Conservation (phyloP, 352 stramenopile species). For the Thraustotheca clavata region DNA sequence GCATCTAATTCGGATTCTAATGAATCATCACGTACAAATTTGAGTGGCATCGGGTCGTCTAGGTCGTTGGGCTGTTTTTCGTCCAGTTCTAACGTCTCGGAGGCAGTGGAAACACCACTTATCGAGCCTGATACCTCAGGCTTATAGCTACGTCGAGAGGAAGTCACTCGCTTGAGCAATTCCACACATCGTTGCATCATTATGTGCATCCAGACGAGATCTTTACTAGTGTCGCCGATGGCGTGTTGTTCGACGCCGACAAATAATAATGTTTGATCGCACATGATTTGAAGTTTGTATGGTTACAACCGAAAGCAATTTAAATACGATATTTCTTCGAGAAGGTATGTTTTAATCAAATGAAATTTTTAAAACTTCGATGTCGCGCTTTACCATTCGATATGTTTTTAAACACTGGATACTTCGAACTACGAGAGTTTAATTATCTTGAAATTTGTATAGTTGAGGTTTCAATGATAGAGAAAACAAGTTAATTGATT, state of each 20-base stretch:
- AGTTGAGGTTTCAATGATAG: too few relatives aligned
- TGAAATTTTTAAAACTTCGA: too few relatives aligned
- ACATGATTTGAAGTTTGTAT: too few relatives aligned
- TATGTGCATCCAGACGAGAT: background rate
- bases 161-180: background rate
- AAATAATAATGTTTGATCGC: too few relatives aligned
- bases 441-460: too few relatives aligned
- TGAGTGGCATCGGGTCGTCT: background rate
- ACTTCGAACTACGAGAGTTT: too few relatives aligned
- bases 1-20: background rate
- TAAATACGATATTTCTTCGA: too few relatives aligned
- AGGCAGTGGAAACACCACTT: background rate
- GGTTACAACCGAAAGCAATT: too few relatives aligned
- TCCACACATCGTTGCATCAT: conserved; percentile 4
- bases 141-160: background rate
- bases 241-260: background rate
- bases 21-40: background rate
- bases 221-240: background rate
- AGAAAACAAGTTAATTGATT: too few relatives aligned
- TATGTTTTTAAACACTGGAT: too few relatives aligned
- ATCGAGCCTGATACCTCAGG: background rate
- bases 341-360: too few relatives aligned
- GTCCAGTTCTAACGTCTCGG: background rate
- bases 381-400: too few relatives aligned
- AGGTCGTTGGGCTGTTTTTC: background rate